Conservation (phyloP, 1,284 basidiomycete genomes). For the Ganoderma meredithae region DNA sequence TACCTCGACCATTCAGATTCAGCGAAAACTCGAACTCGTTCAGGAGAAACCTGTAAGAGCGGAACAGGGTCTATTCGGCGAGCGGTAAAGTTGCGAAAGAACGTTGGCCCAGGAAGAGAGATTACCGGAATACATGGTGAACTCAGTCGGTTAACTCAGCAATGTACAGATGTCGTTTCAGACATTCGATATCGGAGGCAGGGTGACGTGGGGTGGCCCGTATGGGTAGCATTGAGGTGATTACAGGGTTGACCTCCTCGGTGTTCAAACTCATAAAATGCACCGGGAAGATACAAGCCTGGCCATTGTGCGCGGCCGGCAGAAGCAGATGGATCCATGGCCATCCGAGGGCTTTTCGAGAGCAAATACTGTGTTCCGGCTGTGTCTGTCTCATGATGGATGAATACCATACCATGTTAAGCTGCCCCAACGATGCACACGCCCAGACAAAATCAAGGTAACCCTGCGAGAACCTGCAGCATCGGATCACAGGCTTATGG, state of each 20-base stretch:
- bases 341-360: too few relatives aligned
- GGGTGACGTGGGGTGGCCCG: background rate
- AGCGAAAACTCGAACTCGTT: background rate
- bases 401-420: too few relatives aligned
- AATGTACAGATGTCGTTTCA: background rate
- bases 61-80: background rate
- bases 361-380: too few relatives aligned
- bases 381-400: too few relatives aligned
- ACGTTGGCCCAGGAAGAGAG: background rate
- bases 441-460: background rate
- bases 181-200: background rate
- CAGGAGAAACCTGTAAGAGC: background rate
- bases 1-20: background rate
- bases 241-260: background rate
- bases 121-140: background rate
- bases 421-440: background rate
- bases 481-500: background rate
- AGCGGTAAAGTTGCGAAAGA: background rate
- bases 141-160: background rate
- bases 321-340: too few relatives aligned
- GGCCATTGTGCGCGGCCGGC: too few relatives aligned
- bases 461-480: background rate
- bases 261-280: too few relatives aligned
- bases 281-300: too few relatives aligned
- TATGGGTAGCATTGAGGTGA: background rate